Evolutionary conservation across 768 basidiomycete species (phyloP).

Genomic region (Phlegmacium glaucopus): DNA sequence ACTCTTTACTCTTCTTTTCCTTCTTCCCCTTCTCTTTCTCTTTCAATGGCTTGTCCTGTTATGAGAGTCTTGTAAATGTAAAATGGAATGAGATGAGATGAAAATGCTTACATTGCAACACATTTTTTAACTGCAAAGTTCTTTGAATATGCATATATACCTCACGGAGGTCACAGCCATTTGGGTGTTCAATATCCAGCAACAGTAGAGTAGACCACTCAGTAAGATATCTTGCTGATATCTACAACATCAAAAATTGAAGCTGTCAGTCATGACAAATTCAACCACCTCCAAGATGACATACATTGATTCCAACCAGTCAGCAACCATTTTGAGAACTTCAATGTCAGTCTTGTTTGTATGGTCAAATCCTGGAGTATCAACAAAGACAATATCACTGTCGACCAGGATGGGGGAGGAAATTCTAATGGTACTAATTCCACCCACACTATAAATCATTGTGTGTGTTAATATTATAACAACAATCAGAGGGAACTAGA

Average conservation of each 20-base stretch:
- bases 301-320: conserved; percentile 19
- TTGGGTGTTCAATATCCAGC: conserved; percentile 19
- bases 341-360: conserved; percentile 16
- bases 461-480: no score
- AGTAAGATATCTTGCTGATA: conserved; percentile 4
- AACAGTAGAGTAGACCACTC: conserved; percentile 25
- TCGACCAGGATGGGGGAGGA: conserved; percentile 6
- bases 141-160: conserved; percentile 30
- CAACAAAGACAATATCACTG: conserved; percentile 17
- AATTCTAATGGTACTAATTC: neutral
- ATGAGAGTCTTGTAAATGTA: no score
- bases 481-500: no score
- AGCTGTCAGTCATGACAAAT: neutral
- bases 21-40: no score
- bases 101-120: no score
- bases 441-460: no score
- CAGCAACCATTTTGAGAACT: conserved; percentile 20
- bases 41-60: no score
- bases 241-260: conserved; percentile 1
- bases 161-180: conserved; percentile 25
- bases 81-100: no score
- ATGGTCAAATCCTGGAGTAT: conserved; percentile 28
- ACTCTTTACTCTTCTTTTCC: no score
- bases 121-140: conserved; percentile 31
- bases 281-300: neutral